These are phyloP conservation scores for Huntiella moniliformis DNA, from an alignment of 2,329 filamentous ascomycete species.

Conservation along the genomic window DNA sequence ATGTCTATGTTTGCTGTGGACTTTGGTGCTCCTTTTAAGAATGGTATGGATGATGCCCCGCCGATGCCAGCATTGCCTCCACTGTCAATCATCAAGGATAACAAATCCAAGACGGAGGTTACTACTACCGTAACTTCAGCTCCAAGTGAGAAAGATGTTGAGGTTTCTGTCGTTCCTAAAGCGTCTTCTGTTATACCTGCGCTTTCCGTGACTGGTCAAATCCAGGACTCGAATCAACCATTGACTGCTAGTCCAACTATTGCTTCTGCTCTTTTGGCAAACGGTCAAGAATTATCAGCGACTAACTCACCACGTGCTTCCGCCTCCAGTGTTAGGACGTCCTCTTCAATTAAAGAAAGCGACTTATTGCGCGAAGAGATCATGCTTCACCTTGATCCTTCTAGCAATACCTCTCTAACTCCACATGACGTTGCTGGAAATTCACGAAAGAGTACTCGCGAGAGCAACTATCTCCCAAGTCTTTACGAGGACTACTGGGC, in stretches of 20 bases:
- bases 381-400: conserved; percentile 44
- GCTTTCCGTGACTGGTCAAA: conserved; percentile 1
- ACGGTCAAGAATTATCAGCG: not conserved
- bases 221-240: not conserved
- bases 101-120: not conserved
- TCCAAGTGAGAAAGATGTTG: not conserved
- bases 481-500: conserved; percentile 53
- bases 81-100: conserved; percentile 1
- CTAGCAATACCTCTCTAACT: not conserved
- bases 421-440: not conserved
- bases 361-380: conserved; percentile 59
- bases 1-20: conserved; percentile 43
- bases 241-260: conserved; percentile 7
- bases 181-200: not conserved
- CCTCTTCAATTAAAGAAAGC: conserved; percentile 45
- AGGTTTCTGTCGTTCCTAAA: not conserved
- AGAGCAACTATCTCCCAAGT: conserved; percentile 44
- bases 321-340: conserved; percentile 15
- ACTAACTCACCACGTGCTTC: conserved; percentile 4
- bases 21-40: conserved; percentile 18
- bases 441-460: conserved; percentile 18
- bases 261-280: not conserved
- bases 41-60: conserved; percentile 12
- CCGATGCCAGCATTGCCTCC: conserved; percentile 14
- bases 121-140: not conserved